These are phyloP conservation scores for Schwanniomyces polymorphus DNA, from an alignment of 805 yeast genomes.

Conservation along the genomic window DNA sequence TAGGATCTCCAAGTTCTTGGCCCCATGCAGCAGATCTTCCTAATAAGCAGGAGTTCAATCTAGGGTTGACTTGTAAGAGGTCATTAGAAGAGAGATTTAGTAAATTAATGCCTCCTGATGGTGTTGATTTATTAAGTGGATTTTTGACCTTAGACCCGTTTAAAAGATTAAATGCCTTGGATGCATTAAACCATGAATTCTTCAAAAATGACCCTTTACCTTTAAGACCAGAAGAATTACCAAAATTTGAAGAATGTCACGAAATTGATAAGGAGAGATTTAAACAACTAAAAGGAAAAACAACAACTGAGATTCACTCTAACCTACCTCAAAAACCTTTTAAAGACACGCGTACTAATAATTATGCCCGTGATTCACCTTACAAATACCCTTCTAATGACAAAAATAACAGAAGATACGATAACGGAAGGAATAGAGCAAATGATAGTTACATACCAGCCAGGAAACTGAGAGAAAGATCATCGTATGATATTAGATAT, in stretches of 20 bases:
- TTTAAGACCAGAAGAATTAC: conserved; percentile 50
- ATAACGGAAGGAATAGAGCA: not conserved
- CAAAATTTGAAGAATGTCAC: conserved; percentile 81
- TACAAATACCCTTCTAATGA: not conserved
- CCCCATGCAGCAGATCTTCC: conserved; percentile 63
- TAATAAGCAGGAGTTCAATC: conserved; percentile 44
- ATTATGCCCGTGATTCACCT: not conserved
- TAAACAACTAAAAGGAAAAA: conserved; percentile 41
- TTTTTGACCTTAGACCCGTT: conserved; percentile 70
- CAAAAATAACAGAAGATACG: not conserved
- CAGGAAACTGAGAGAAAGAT: not conserved
- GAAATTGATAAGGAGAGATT: conserved; percentile 74
- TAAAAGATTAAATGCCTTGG: conserved; percentile 73
- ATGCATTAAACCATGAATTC: conserved; percentile 70
- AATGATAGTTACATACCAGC: not conserved
- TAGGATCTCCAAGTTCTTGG: conserved; percentile 80
- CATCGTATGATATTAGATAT: not conserved
- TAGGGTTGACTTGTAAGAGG: conserved; percentile 46
- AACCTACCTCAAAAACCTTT: not conserved
- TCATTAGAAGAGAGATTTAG: conserved; percentile 52
- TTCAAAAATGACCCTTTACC: conserved; percentile 71
- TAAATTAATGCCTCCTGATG: conserved; percentile 41
- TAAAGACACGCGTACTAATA: not conserved
- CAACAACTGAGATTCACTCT: not conserved
- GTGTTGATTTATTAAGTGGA: conserved; percentile 57